Conservation (phyloP, 495 filamentous ascomycete species). For the Daldinia childiae region DNA sequence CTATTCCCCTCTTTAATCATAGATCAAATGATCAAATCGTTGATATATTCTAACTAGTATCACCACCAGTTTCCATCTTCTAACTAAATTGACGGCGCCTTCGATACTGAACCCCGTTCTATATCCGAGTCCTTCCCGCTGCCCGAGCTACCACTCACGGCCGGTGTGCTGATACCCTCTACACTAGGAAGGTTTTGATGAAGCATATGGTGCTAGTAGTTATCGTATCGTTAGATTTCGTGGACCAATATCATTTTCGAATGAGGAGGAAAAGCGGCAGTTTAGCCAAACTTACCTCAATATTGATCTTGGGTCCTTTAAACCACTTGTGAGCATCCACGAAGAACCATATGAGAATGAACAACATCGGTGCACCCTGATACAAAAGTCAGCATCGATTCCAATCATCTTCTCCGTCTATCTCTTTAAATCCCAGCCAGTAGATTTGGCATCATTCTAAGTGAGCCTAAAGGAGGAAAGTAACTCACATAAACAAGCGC, state of each 20-base stretch:
- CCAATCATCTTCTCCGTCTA: neutral
- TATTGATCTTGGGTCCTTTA: slow-evolving; percentile 75
- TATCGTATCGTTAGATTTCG: slow-evolving; percentile 20
- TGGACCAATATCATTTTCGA: neutral
- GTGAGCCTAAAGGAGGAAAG: neutral
- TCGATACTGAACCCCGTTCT: slow-evolving; percentile 38
- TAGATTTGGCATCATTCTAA: no score
- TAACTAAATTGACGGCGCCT: slow-evolving; percentile 15
- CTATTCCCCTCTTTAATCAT: neutral
- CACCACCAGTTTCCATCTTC: neutral
- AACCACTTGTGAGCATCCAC: slow-evolving; percentile 76
- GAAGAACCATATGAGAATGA: slow-evolving; percentile 74
- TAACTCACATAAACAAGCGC: slow-evolving; percentile 69
- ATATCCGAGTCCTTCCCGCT: slow-evolving; percentile 33
- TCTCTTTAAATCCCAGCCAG: neutral
- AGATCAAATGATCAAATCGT: neutral
- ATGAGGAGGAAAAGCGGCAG: neutral
- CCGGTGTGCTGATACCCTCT: slow-evolving; percentile 28
- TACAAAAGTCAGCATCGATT: slow-evolving; percentile 13
- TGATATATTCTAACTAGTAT: neutral
- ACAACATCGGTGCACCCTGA: slow-evolving; percentile 60
- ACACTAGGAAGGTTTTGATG: slow-evolving; percentile 27
- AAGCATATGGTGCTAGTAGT: slow-evolving; percentile 42
- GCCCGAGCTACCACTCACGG: neutral
- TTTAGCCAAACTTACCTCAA: slow-evolving; percentile 52